Conservation (phyloP, 495 filamentous ascomycete genomes). For the Chaetomium fimeti region DNA sequence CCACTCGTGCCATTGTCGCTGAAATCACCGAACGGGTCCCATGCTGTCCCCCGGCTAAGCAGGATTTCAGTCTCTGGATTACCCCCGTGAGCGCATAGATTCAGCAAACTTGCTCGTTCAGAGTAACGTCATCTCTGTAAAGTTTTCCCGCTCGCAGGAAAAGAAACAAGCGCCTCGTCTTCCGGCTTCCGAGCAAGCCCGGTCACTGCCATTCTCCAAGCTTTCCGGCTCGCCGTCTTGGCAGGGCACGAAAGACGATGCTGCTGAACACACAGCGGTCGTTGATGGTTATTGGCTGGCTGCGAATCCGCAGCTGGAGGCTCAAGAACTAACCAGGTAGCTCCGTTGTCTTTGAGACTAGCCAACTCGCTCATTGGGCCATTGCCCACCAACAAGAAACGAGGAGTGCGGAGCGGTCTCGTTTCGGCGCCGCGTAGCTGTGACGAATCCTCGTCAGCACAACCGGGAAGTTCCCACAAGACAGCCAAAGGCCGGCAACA, state of each 20-base stretch:
- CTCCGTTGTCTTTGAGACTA: not conserved
- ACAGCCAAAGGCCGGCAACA: not conserved
- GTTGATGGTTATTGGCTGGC: not conserved
- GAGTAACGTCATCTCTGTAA: no score
- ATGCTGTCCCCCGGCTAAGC: not conserved
- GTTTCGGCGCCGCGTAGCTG: not conserved
- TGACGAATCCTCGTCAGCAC: constrained; percentile 3
- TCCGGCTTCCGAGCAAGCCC: not conserved
- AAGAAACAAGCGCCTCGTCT: not conserved
- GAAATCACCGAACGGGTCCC: constrained; percentile 4
- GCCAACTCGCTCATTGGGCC: constrained; percentile 1
- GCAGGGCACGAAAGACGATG: not conserved
- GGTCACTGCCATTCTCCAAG: not conserved
- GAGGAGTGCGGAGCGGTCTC: not conserved
- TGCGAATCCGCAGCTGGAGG: not conserved
- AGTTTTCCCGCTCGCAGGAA: no score
- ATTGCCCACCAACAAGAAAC: not conserved
- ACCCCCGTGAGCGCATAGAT: no score
- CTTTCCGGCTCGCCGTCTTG: constrained; percentile 13
- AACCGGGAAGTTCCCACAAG: constrained; percentile 1
- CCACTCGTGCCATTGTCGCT: constrained; percentile 13
- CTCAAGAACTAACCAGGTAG: constrained; percentile 3
- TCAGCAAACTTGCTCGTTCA: no score
- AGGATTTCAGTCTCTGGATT: not conserved
- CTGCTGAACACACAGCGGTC: not conserved